Conservation (phyloP, 2,329 filamentous ascomycete genomes). For the Arthroderma sp. region DNA sequence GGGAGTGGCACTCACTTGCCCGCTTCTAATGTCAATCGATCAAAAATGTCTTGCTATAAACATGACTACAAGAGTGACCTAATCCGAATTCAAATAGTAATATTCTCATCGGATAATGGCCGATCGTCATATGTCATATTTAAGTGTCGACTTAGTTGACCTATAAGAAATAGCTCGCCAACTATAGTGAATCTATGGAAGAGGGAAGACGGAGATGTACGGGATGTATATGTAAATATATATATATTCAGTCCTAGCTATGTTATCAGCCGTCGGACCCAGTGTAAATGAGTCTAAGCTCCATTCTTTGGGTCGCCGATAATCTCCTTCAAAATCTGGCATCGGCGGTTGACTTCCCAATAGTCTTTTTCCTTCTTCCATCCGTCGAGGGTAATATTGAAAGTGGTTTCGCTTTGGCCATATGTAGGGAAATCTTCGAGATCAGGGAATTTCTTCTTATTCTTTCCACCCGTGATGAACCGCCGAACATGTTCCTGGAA, state of each 20-base stretch:
- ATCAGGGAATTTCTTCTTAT: neutral
- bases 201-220: too few relatives aligned
- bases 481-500: constrained; percentile 11
- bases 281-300: neutral
- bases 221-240: too few relatives aligned
- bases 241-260: neutral
- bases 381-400: constrained; percentile 8
- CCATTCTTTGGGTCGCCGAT: constrained; percentile 8
- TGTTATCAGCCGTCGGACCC: too few relatives aligned
- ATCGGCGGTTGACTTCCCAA: constrained; percentile 6
- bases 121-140: too few relatives aligned
- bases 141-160: too few relatives aligned
- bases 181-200: too few relatives aligned
- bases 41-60: neutral
- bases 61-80: neutral
- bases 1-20: neutral
- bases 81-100: neutral
- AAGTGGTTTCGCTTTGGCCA: neutral
- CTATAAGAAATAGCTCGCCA: too few relatives aligned
- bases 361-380: constrained; percentile 8
- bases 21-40: neutral
- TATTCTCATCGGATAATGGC: too few relatives aligned
- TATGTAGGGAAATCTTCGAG: constrained; percentile 9
- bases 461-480: constrained; percentile 8
- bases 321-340: constrained; percentile 6